Base-by-base conservation (phyloP, 768 basidiomycete genomes). In the Boletus edulis region DNA sequence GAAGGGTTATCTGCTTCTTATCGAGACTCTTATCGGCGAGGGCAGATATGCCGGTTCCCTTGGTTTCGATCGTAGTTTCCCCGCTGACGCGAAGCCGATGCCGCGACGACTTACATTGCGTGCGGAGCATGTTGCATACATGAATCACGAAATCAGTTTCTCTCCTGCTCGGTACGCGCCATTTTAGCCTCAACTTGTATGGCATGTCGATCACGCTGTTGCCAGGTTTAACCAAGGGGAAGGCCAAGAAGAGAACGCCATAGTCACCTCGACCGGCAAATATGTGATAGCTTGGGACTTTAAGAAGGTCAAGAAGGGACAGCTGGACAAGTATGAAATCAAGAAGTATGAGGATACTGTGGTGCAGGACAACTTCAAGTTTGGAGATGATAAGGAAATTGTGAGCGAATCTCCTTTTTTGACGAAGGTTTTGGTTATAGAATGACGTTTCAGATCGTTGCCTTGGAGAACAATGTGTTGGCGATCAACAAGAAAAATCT, bases 261-360 rank as follows among this genome's bases (percentile, higher is more conserved):
- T 98, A 54, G 87, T 98, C 45, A 98, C 96, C 0, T 93, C 94
- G 14, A 94, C 87, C 0, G 96, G 96, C 18, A 83, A 86, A 67
- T 98, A 84, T 62, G 90, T 98, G 54, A 81, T 98, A 65, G 94
- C 94, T 7, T 99, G 95, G 95, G 95, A 98, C 82, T 96, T 99
- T 69, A 82, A 80, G 43, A 94, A 95, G 67, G 91, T 98, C 59
- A 98, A 96, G 81, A 87, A 87, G 72, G 97, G 97, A 51, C 81
- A 83, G 47, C 78, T 89, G 41, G 91, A 94, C 72, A 89, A 89
- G 70, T 98, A 98, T 66, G 93, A 96, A 65, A 95, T 98, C 77
- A 94, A 95, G 81, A 88, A 88, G 76, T 98, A 97, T 68, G 89
- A 94, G 64, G 94, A 96, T 63, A 79, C 82, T 44, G 94, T 98